phyloP scores from a whole-genome alignment of 805 yeast genomes.

The Saturnispora sanitii region DNA sequence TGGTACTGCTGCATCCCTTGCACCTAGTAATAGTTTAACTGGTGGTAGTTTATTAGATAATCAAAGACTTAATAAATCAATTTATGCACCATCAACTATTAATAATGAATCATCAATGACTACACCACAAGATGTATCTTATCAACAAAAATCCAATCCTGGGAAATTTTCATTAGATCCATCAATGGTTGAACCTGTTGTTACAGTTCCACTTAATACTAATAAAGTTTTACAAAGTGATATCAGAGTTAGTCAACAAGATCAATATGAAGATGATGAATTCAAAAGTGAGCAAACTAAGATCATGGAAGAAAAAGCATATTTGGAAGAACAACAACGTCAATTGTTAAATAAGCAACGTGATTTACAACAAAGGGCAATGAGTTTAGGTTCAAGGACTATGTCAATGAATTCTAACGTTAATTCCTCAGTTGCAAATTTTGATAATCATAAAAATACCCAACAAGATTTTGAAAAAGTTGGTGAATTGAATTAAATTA shows the following conservation, averaged over 20 bases:
- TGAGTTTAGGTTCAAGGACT: conserved; percentile 10
- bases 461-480: conserved; percentile 13
- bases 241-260: not conserved
- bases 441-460: not conserved
- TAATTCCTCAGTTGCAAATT: conserved; percentile 1
- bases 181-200: conserved; percentile 8
- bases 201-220: conserved; percentile 10
- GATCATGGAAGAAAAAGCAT: conserved; percentile 12
- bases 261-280: not conserved
- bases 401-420: conserved; percentile 6
- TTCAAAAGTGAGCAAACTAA: conserved; percentile 9
- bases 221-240: conserved; percentile 1
- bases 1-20: conserved; percentile 14
- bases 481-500: conserved; percentile 15
- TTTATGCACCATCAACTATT: not conserved
- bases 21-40: not conserved
- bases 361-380: conserved; percentile 13
- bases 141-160: conserved; percentile 2
- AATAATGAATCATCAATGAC: conserved; percentile 6
- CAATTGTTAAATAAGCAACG: conserved; percentile 12
- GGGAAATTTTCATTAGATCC: conserved; percentile 7
- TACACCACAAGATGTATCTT: conserved; percentile 2
- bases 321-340: conserved; percentile 14
- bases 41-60: conserved; percentile 2
- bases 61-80: conserved; percentile 4